These are phyloP conservation scores for Thelephora ganbajun DNA, from an alignment of 768 basidiomycete genomes.

Conservation along the genomic window DNA sequence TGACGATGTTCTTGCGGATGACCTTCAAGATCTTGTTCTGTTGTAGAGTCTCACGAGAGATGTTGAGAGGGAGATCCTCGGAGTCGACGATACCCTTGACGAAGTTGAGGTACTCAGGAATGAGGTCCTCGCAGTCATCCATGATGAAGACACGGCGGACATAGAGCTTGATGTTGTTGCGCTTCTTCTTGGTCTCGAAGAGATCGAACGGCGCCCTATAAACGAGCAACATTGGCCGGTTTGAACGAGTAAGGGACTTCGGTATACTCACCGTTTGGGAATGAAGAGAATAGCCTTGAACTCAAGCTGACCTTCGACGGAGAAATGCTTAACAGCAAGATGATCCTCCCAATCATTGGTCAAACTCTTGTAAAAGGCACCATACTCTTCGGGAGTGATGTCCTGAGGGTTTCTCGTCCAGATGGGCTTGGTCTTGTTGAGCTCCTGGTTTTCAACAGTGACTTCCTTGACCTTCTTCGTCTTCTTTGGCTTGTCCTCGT, in stretches of 20 bases:
- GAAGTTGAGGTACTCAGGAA: constrained; percentile 99
- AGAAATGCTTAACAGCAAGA: constrained; percentile 99
- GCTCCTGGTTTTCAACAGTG: constrained; percentile 81
- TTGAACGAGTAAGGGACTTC: background rate
- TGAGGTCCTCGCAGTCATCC: constrained; percentile 99
- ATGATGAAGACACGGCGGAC: constrained; percentile 99
- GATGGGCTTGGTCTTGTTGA: constrained; percentile 99
- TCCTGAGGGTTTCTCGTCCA: constrained; percentile 98
- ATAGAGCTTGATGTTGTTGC: constrained; percentile 99
- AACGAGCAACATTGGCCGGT: constrained; percentile 5
- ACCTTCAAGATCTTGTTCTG: constrained; percentile 99
- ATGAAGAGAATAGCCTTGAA: constrained; percentile 99
- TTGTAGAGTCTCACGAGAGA: constrained; percentile 98
- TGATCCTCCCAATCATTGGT: constrained; percentile 99
- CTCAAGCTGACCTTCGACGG: constrained; percentile 99
- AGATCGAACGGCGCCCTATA: constrained; percentile 92
- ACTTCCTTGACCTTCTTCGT: constrained; percentile 83
- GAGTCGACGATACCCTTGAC: constrained; percentile 99
- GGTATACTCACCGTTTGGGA: constrained; percentile 69
- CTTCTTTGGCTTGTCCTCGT: constrained; percentile 62
- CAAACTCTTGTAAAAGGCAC: constrained; percentile 96
- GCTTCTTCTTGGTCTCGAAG: constrained; percentile 99
- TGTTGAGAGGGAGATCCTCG: constrained; percentile 98
- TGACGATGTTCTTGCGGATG: constrained; percentile 98
- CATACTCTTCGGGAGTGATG: constrained; percentile 89